These are phyloP conservation scores for Aspergillus proliferans DNA, from an alignment of 2,329 filamentous ascomycete genomes.

Conservation along the genomic window DNA sequence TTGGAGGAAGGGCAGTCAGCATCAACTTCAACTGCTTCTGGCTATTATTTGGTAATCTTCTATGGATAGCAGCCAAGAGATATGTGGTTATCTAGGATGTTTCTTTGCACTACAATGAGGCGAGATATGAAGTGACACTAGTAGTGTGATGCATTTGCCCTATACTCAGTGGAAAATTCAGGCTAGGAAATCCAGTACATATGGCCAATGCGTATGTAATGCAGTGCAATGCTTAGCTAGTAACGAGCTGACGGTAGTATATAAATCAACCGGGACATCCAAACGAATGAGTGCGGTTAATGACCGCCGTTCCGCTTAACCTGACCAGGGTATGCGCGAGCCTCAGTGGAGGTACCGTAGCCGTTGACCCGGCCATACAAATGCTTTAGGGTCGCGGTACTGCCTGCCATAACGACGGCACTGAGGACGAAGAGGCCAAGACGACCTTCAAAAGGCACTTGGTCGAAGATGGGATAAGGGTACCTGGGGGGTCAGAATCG, in stretches of 20 bases:
- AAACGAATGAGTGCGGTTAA: conserved; percentile 2
- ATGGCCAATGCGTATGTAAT: neutral
- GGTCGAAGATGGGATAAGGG: conserved; percentile 76
- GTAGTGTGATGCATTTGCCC: no score
- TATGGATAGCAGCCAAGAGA: no score
- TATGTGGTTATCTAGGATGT: no score
- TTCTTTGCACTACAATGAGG: no score
- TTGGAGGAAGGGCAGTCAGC: no score
- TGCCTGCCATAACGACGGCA: conserved; percentile 64
- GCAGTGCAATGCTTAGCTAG: neutral
- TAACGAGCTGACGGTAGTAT: neutral
- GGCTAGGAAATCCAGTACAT: no score
- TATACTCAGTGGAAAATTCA: no score
- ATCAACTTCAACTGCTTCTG: no score
- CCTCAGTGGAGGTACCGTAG: conserved; percentile 16
- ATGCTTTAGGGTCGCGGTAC: conserved; percentile 63
- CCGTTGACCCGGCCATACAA: conserved; percentile 54
- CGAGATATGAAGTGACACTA: no score
- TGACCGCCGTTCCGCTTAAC: conserved; percentile 21
- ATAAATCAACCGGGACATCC: no score
- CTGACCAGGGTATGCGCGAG: conserved; percentile 23
- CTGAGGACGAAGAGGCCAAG: conserved; percentile 63
- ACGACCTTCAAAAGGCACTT: conserved; percentile 61
- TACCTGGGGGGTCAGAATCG: conserved; percentile 50
- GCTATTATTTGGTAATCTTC: no score